A percentile compares a stretch with the other conserved stretches of the same genome.
These are phyloP conservation scores for Pharnaceum exiguum DNA, from an alignment of 148 eudicot genomes.

Conservation along the genomic window DNA sequence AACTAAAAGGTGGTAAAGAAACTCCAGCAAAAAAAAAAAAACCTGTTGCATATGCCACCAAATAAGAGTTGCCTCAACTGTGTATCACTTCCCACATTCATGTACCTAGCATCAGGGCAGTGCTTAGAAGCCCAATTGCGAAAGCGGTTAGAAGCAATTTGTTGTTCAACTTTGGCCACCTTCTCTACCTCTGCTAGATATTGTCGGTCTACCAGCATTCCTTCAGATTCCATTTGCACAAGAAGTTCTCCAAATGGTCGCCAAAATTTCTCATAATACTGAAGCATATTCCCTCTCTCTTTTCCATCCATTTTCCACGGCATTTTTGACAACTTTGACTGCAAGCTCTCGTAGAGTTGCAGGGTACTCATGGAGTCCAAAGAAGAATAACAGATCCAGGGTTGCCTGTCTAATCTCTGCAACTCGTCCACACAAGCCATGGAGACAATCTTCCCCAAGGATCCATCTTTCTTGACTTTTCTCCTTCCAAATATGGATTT, in stretches of 20 bases:
- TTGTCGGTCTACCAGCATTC: slow-evolving; percentile 82
- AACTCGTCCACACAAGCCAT: slow-evolving; percentile 83
- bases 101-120: slow-evolving; percentile 78
- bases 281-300: slow-evolving; percentile 53
- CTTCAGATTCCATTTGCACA: slow-evolving; percentile 89
- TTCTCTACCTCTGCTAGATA: slow-evolving; percentile 84
- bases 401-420: slow-evolving; percentile 59
- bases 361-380: slow-evolving; percentile 88
- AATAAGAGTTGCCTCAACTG: slow-evolving; percentile 85
- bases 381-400: slow-evolving; percentile 91
- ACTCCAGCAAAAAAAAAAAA: neutral
- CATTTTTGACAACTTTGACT: slow-evolving; percentile 46
- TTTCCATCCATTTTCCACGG: slow-evolving; percentile 59
- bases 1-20: neutral
- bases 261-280: slow-evolving; percentile 72
- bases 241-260: slow-evolving; percentile 92
- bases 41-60: slow-evolving; percentile 91
- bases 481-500: slow-evolving; percentile 82
- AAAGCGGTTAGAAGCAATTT: slow-evolving; percentile 72
- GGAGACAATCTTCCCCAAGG: slow-evolving; percentile 64
- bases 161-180: slow-evolving; percentile 82
- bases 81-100: slow-evolving; percentile 95
- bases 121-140: slow-evolving; percentile 89
- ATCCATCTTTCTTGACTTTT: slow-evolving; percentile 78
- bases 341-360: slow-evolving; percentile 77